Conservation (phyloP, 2,329 filamentous ascomycete species). For the Sporothrix curviconia region DNA sequence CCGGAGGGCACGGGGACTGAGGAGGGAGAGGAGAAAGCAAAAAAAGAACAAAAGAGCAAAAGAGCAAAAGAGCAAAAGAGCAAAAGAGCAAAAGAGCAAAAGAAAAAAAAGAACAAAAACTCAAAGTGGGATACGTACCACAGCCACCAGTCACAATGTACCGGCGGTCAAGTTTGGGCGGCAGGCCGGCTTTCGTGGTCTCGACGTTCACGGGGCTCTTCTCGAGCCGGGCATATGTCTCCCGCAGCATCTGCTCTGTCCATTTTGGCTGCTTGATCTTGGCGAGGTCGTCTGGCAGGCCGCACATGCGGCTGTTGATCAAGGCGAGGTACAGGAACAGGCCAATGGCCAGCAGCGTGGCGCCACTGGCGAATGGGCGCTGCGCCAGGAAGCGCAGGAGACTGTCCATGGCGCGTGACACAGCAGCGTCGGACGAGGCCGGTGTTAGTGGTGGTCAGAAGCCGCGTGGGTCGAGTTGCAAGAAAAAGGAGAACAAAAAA, state of each 20-base stretch:
- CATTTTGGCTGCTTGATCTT: slow-evolving; percentile 26
- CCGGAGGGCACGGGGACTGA: too few species aligned
- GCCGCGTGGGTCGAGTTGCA: too few species aligned
- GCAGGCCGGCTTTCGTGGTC: slow-evolving; percentile 25
- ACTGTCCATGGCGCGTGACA: slow-evolving; percentile 2
- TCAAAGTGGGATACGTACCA: slow-evolving; percentile 33
- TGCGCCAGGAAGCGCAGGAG: not conserved
- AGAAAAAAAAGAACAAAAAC: not conserved
- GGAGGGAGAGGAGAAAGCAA: too few species aligned
- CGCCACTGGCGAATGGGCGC: not conserved
- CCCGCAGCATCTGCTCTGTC: slow-evolving; percentile 26
- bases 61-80: not conserved
- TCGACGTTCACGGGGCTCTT: slow-evolving; percentile 23
- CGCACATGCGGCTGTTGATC: slow-evolving; percentile 28
- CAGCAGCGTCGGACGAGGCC: not conserved
- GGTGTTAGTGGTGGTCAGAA: too few species aligned
- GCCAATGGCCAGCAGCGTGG: not conserved
- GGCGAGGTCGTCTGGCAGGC: slow-evolving; percentile 26
- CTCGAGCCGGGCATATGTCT: slow-evolving; percentile 28
- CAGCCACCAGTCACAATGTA: slow-evolving; percentile 34
- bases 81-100: too few species aligned
- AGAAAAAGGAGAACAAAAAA: too few species aligned
- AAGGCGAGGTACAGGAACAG: slow-evolving; percentile 20
- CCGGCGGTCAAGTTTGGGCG: slow-evolving; percentile 29
- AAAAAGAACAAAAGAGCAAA: not conserved